Base-by-base conservation (phyloP, 148 eudicot genomes). In the Dysphania ambrosioides region DNA sequence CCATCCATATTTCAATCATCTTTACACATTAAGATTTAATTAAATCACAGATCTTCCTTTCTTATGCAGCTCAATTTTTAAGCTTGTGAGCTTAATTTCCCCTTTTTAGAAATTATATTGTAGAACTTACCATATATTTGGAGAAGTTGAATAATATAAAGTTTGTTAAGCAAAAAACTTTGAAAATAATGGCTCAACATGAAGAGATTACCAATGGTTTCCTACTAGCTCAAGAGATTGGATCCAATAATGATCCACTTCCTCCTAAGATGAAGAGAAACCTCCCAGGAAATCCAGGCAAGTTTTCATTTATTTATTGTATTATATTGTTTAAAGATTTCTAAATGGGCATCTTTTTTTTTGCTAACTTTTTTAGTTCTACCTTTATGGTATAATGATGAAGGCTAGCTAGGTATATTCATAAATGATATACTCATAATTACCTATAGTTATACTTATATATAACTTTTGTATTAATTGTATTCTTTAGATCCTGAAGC, bases 401-500 rank as follows among this genome's bases (percentile, higher is more conserved):
- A 51, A 66, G 65, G 24, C 71, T 67, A 58, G 19, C 64, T 64
- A 66, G 72, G 77, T 72, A 72, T 78, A 78, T 72, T 78, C n/a
- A n/a, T n/a, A n/a, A n/a, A n/a, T n/a, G n/a, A n/a, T n/a, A n/a
- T n/a, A n/a, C n/a, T n/a, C 2, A 32, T 63, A 21, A 49, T 70
- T 6, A 29, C 55, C 21, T 15, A 29, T 76, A 57, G 36, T 55
- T 0, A 30, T 67, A 11, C 18, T 65, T 3, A 64, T 49, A n/a
- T n/a, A n/a, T n/a, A n/a, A n/a, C n/a, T n/a, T n/a, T n/a, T n/a
- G 23, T 16, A 40, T 2, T n/a, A n/a, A n/a, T n/a, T 38, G 63
- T 4, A 42, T 56, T 30, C 32, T 67, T 34, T 81, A 91, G 98
- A 94, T 91, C 98, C 97, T n/a, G 92, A 92, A 79, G 97, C 97